These are phyloP conservation scores for Kodamaea lidongshanica DNA, from an alignment of 805 yeast genomes.

Conservation along the genomic window DNA sequence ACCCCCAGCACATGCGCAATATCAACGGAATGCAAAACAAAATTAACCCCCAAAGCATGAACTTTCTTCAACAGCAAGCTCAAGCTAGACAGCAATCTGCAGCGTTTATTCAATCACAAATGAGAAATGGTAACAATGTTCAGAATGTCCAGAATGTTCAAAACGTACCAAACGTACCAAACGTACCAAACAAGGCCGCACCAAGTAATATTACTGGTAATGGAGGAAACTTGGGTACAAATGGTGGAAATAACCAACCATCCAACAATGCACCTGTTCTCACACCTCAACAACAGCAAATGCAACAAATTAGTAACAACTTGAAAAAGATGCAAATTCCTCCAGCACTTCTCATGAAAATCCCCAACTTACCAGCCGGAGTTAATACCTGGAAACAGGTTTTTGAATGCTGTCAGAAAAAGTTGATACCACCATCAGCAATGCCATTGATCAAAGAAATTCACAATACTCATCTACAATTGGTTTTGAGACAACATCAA, in stretches of 20 bases:
- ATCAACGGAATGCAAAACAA: slow-evolving; percentile 10
- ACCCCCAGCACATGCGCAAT: slow-evolving; percentile 8
- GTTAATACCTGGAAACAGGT: slow-evolving; percentile 79
- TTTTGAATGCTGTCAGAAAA: slow-evolving; percentile 54
- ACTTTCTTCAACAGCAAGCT: slow-evolving; percentile 39
- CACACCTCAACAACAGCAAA: slow-evolving; percentile 23
- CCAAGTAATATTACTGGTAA: slow-evolving; percentile 2
- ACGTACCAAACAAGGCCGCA: slow-evolving; percentile 4
- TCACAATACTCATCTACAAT: slow-evolving; percentile 60
- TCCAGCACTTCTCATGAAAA: slow-evolving; percentile 51
- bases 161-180: slow-evolving; percentile 2
- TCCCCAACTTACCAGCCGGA: slow-evolving; percentile 74
- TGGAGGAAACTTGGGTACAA: slow-evolving; percentile 1
- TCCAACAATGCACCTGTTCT: slow-evolving; percentile 3
- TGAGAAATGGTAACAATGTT: slow-evolving; percentile 11
- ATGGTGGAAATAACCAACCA: slow-evolving; percentile 1
- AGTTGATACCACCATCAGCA: slow-evolving; percentile 51
- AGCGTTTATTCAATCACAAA: slow-evolving; percentile 34
- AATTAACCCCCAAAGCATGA: slow-evolving; percentile 16
- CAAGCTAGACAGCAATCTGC: slow-evolving; percentile 48
- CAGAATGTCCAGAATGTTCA: too few species aligned
- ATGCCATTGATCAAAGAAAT: slow-evolving; percentile 58
- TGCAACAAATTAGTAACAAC: slow-evolving; percentile 34
- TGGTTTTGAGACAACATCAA: slow-evolving; percentile 47
- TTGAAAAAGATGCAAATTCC: slow-evolving; percentile 71